A percentile compares a stretch with the other conserved stretches of the same genome.
Conservation (phyloP, 2,329 filamentous ascomycete genomes). For the Sporothrix protearum region DNA sequence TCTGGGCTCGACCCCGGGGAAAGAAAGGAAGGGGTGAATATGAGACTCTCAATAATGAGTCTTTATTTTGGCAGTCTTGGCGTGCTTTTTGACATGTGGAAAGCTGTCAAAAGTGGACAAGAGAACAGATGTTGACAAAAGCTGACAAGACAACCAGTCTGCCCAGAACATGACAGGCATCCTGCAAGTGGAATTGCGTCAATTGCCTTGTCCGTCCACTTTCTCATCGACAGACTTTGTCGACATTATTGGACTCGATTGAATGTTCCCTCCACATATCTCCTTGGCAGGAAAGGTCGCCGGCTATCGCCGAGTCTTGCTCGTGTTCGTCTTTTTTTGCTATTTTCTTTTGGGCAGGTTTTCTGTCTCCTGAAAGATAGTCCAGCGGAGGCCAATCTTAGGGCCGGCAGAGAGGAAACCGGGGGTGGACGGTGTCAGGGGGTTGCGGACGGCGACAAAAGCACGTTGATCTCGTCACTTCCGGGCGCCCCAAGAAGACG, state of each 20-base stretch:
- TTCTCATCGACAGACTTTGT: background rate
- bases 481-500: background rate
- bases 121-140: background rate
- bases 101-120: background rate
- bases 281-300: background rate
- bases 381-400: constrained; percentile 3
- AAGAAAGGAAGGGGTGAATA: background rate
- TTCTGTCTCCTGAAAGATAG: background rate
- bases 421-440: background rate
- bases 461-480: background rate
- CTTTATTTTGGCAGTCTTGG: background rate
- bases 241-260: background rate
- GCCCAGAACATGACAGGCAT: background rate
- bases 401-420: background rate
- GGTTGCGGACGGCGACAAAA: background rate
- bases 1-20: background rate
- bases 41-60: background rate
- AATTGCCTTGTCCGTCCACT: background rate
- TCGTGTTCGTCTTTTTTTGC: background rate
- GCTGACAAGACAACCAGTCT: too few species aligned
- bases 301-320: background rate
- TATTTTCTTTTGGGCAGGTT: background rate
- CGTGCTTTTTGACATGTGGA: constrained; percentile 5
- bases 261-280: background rate
- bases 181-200: background rate